These are phyloP conservation scores for Zoysia japonica DNA, from an alignment of 176 grass and related monocot genomes.

Conservation along the genomic window DNA sequence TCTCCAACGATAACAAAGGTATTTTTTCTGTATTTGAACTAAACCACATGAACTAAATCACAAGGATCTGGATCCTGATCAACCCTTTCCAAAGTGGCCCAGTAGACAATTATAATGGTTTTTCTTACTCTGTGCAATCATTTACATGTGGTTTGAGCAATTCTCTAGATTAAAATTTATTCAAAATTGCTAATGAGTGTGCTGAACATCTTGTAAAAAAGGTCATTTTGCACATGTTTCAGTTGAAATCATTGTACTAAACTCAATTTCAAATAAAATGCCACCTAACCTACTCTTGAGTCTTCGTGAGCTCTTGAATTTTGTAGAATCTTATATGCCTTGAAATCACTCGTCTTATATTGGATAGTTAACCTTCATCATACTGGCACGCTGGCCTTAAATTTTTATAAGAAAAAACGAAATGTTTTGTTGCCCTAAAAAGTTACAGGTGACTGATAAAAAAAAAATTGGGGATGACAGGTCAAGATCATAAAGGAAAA, in stretches of 20 bases:
- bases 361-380: slow-evolving; percentile 5
- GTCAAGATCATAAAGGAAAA: slow-evolving; percentile 1
- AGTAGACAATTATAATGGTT: slow-evolving; percentile 13
- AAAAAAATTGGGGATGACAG: neutral
- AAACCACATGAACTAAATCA: neutral
- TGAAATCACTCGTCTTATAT: no score
- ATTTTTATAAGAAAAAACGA: neutral
- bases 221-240: neutral
- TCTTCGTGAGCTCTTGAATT: slow-evolving; percentile 17
- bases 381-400: neutral
- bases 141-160: slow-evolving; percentile 19
- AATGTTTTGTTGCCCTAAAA: slow-evolving; percentile 18
- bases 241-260: slow-evolving; percentile 6
- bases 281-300: slow-evolving; percentile 10
- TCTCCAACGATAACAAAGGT: slow-evolving; percentile 95
- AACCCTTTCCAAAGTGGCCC: neutral
- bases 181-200: neutral
- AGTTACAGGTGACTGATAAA: neutral
- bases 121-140: neutral
- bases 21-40: slow-evolving; percentile 28
- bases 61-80: neutral
- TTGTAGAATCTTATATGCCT: neutral
- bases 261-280: slow-evolving; percentile 29
- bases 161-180: slow-evolving; percentile 12
- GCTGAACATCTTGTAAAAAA: neutral